Evolutionary conservation across 139 green algal species (phyloP).

Genomic region (Chlorella ohadii): DNA sequence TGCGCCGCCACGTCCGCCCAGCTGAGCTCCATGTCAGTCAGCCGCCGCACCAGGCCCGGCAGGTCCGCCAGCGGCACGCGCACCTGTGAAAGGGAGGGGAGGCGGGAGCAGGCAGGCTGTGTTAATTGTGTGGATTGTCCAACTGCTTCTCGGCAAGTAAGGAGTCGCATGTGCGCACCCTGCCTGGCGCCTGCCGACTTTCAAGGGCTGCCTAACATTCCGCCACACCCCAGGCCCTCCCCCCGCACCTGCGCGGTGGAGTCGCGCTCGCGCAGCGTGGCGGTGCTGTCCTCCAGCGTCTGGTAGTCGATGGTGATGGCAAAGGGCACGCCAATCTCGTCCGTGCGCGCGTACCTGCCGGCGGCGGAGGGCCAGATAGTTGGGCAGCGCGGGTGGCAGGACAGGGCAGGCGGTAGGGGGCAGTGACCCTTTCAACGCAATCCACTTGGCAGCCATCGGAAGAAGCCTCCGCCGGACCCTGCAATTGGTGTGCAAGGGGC

Average conservation of each 20-base stretch:
- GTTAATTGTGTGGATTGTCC: too few species aligned
- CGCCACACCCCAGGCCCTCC: background rate
- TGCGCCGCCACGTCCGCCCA: slow-evolving; percentile 81
- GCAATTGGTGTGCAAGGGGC: background rate
- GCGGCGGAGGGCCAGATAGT: too few species aligned
- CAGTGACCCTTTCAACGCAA: too few species aligned
- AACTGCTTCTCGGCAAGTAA: too few species aligned
- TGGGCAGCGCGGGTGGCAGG: background rate
- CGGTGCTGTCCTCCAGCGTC: slow-evolving; percentile 80
- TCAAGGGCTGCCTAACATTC: too few species aligned
- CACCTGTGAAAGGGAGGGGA: slow-evolving; percentile 51
- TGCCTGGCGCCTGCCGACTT: too few species aligned
- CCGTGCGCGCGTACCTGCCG: slow-evolving; percentile 51
- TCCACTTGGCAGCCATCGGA: too few species aligned
- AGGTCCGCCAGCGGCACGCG: slow-evolving; percentile 82
- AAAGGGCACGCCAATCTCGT: slow-evolving; percentile 81
- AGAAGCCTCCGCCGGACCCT: too few species aligned
- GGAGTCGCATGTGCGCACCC: too few species aligned
- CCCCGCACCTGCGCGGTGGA: slow-evolving; percentile 74
- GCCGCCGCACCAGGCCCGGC: slow-evolving; percentile 63
- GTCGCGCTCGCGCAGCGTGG: slow-evolving; percentile 96
- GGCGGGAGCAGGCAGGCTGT: too few species aligned
- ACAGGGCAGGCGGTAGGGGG: too few species aligned
- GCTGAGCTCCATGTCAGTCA: slow-evolving; percentile 66
- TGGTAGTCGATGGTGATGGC: slow-evolving; percentile 95